phyloP scores from a whole-genome alignment of 2,329 filamentous ascomycete species.

The Clathrospora elynae region DNA sequence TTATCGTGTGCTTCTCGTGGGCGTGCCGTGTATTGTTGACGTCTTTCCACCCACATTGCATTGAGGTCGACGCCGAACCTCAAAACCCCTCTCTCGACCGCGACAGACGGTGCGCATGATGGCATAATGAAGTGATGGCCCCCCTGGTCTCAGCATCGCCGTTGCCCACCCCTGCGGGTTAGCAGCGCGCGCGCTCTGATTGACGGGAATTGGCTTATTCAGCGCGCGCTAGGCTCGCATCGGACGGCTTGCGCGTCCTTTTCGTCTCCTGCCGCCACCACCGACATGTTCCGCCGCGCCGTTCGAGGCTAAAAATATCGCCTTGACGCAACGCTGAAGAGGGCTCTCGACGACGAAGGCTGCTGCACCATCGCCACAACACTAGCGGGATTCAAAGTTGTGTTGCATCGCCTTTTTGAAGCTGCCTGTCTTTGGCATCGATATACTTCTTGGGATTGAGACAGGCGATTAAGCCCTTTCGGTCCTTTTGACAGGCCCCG shows the following conservation, averaged over 20 bases:
- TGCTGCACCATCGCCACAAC: not conserved
- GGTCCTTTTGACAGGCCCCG: constrained; percentile 9
- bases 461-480: constrained; percentile 5
- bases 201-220: constrained; percentile 5
- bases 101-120: not conserved
- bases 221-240: constrained; percentile 3
- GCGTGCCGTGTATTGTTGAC: not conserved
- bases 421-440: constrained; percentile 5
- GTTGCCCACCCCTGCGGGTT: constrained; percentile 14
- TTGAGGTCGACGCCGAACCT: too few relatives aligned
- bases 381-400: constrained; percentile 3
- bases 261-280: not conserved
- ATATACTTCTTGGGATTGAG: too few relatives aligned
- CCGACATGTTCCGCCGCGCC: constrained; percentile 7
- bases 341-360: not conserved
- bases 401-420: constrained; percentile 7
- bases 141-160: constrained; percentile 11
- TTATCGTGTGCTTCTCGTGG: not conserved
- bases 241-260: constrained; percentile 17
- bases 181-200: constrained; percentile 2
- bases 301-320: constrained; percentile 13
- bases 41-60: too few relatives aligned
- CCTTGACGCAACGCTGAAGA: not conserved
- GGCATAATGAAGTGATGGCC: constrained; percentile 1
- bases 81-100: too few relatives aligned